Evolutionary conservation across 2,329 filamentous ascomycete genomes (phyloP).

Genomic region (Ophiostoma sp.): DNA sequence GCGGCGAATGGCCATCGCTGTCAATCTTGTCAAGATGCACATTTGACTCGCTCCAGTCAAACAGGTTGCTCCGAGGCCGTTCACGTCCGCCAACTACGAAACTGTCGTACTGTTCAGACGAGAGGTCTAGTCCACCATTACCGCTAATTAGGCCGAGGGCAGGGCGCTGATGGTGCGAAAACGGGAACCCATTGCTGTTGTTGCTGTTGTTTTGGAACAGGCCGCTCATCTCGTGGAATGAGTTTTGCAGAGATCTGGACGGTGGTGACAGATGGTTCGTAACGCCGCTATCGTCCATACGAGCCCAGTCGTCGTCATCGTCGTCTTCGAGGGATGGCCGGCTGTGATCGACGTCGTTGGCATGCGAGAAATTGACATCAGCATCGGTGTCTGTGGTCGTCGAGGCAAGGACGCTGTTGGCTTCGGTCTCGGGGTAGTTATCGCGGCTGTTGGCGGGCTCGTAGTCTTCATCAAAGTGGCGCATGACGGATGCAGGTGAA

Average conservation of each 20-base stretch:
- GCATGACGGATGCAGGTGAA: constrained; percentile 18
- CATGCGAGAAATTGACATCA: constrained; percentile 38
- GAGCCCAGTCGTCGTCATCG: constrained; percentile 64
- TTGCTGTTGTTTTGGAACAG: neutral
- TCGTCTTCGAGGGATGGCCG: constrained; percentile 62
- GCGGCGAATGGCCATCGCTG: constrained; percentile 56
- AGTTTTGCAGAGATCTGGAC: constrained; percentile 51
- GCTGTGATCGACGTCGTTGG: constrained; percentile 44
- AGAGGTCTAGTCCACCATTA: constrained; percentile 43
- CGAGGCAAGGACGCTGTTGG: constrained; percentile 7
- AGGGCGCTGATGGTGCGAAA: constrained; percentile 51
- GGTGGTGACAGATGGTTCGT: constrained; percentile 61
- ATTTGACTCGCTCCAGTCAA: constrained; percentile 74
- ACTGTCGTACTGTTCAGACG: constrained; percentile 34
- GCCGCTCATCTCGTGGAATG: constrained; percentile 11
- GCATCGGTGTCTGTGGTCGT: neutral
- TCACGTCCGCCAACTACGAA: constrained; percentile 40
- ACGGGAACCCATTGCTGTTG: constrained; percentile 40
- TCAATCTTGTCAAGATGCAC: constrained; percentile 60
- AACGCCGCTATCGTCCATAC: constrained; percentile 55
- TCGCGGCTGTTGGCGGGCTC: neutral
- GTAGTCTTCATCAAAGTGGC: constrained; percentile 10
- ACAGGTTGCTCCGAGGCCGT: constrained; percentile 66
- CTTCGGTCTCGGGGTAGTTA: neutral
- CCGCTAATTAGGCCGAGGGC: constrained; percentile 57